Percentiles rank a stretch among this genome's conserved stretches.
Conservation (phyloP, 208 protist genomes). For the Leishmania lainsoni region DNA sequence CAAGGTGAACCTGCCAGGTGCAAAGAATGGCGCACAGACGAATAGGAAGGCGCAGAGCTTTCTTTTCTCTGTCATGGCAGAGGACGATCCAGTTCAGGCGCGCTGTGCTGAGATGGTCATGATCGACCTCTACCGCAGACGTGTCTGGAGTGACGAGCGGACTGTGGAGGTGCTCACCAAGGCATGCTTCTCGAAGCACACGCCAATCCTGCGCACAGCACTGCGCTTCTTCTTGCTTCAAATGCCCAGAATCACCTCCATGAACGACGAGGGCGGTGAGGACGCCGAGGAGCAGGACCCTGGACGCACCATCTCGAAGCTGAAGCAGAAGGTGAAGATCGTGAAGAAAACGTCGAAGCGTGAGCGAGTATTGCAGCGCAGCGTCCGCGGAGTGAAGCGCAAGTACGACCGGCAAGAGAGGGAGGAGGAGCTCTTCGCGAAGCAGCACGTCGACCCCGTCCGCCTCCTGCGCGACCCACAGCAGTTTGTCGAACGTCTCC, state of each 20-base stretch:
- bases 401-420: slow-evolving; percentile 88
- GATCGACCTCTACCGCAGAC: slow-evolving; percentile 97
- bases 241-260: slow-evolving; percentile 79
- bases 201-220: slow-evolving; percentile 92
- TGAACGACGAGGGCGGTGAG: slow-evolving; percentile 82
- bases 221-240: slow-evolving; percentile 96
- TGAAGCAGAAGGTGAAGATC: slow-evolving; percentile 93
- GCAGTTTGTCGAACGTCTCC: slow-evolving; percentile 94
- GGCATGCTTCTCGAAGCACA: slow-evolving; percentile 94
- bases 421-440: slow-evolving; percentile 76
- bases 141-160: slow-evolving; percentile 93
- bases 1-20: slow-evolving; percentile 88
- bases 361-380: slow-evolving; percentile 85
- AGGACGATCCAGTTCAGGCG: slow-evolving; percentile 92
- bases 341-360: slow-evolving; percentile 92
- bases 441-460: slow-evolving; percentile 93
- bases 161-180: slow-evolving; percentile 96
- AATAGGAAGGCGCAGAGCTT: slow-evolving; percentile 96
- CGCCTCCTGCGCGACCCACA: slow-evolving; percentile 97
- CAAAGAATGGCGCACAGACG: slow-evolving; percentile 87
- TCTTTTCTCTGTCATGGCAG: slow-evolving; percentile 95
- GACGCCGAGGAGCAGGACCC: slow-evolving; percentile 74
- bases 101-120: slow-evolving; percentile 96
- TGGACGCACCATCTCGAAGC: slow-evolving; percentile 82
- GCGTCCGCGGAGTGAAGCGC: slow-evolving; percentile 61